phyloP scores from a whole-genome alignment of 106 monocot species.

The Platanthera zijinensis region DNA sequence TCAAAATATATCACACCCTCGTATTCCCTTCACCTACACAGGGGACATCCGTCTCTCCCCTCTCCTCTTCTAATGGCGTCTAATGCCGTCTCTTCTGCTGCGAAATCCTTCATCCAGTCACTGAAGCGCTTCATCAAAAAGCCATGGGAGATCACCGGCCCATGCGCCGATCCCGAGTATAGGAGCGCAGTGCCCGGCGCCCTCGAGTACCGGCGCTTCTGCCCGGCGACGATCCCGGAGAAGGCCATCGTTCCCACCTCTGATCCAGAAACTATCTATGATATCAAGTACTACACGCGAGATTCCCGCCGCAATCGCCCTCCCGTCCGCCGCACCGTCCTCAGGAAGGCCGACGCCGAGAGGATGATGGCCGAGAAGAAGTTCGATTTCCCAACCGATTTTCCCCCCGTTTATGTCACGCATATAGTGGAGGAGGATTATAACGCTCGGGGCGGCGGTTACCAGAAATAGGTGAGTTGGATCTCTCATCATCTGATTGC shows the following conservation, averaged over 20 bases:
- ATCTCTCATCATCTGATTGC: background rate
- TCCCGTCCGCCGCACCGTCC: conserved; percentile 45
- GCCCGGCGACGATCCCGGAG: conserved; percentile 53
- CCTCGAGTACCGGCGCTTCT: conserved; percentile 72
- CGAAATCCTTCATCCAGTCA: conserved; percentile 43
- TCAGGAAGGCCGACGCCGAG: conserved; percentile 66
- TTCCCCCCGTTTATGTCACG: conserved; percentile 61
- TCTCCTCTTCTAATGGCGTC: conserved; percentile 14
- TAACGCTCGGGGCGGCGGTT: conserved; percentile 64
- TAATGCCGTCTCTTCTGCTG: background rate
- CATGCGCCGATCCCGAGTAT: conserved; percentile 85
- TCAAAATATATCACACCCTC: too few relatives aligned
- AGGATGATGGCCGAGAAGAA: conserved; percentile 63
- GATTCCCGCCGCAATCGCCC: conserved; percentile 78
- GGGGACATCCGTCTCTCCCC: too few relatives aligned
- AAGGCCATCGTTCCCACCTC: conserved; percentile 65
- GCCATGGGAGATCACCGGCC: conserved; percentile 98
- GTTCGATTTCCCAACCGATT: conserved; percentile 42
- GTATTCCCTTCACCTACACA: too few relatives aligned
- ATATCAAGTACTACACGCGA: conserved; percentile 85
- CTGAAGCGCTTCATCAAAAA: conserved; percentile 62
- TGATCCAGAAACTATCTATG: conserved; percentile 79
- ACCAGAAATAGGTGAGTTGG: conserved; percentile 41
- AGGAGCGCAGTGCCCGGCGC: conserved; percentile 52
- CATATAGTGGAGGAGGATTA: conserved; percentile 47